Base-by-base conservation (phyloP, 495 filamentous ascomycete species). In the Bacidia gigantensis region DNA sequence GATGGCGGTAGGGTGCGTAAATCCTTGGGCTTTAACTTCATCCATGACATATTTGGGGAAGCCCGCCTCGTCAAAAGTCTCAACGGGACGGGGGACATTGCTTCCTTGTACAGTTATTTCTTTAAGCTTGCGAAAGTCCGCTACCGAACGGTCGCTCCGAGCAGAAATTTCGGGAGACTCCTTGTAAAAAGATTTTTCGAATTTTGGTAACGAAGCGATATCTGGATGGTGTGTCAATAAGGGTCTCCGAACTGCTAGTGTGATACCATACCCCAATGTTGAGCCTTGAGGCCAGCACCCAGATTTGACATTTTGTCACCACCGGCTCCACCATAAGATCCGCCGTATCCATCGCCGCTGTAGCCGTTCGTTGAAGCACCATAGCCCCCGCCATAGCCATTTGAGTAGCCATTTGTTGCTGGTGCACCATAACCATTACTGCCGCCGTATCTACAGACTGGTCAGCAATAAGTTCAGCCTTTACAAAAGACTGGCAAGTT, bases 171-270 rank as follows among this genome's bases (percentile, higher is more conserved):
- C 76, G 3, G 81, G 77, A 61, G 90, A 80, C 69, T 97, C 92
- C 69, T 95, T 93, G 75, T 98, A 98, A 75, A 98, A 98, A 23
- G 85, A 88, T 72, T 98, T 98, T 64, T 98, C 92, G 67, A 98
- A 98, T 69, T 96, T 96, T 56, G 92, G 89, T 21, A 98, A 63
- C 22, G 81, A 70, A 65, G 66, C 70, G 17, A 89, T 60, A 68
- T 98, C 90, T 90, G 62, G 41, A 38, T 18, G 1, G 24, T 12
- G 42, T 10, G 38, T 18, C 52, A 53, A 54, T 44, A 49, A 24
- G 9, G 14, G 25, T n/a, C 12, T 41, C 18, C 38, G 42, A 17
- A 18, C 17, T 29, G 29, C 35, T 39, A 41, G 11, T 1, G 47
- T 17, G 55, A 21, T 39, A 45, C 73, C 83, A 67, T 72, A 90